A percentile compares a stretch with the other conserved stretches of the same genome.
Evolutionary conservation across 1,284 basidiomycete genomes (phyloP).

Genomic region (Schizopora paradoxa): DNA sequence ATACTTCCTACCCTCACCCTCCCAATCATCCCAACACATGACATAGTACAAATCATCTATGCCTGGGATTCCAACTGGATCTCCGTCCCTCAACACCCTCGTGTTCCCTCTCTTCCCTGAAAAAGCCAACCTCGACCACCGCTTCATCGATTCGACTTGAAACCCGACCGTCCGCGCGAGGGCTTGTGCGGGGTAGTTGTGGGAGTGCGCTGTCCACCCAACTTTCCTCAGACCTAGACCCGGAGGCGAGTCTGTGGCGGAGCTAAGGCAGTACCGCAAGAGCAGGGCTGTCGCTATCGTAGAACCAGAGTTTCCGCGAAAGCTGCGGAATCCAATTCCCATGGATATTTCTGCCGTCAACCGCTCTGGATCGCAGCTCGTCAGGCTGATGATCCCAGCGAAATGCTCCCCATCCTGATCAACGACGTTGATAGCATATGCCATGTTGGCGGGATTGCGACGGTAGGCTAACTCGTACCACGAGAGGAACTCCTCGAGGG

Average conservation of each 20-base stretch:
- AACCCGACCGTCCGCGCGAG: constrained; percentile 60
- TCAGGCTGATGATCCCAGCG: constrained; percentile 38
- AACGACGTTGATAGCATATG: constrained; percentile 27
- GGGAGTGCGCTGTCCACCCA: constrained; percentile 50
- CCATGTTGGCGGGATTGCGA: constrained; percentile 14
- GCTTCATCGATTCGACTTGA: constrained; percentile 44
- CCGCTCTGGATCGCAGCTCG: constrained; percentile 28
- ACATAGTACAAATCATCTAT: constrained; percentile 44
- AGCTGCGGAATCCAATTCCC: constrained; percentile 40
- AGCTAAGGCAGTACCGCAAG: constrained; percentile 49
- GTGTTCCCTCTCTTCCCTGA: constrained; percentile 32
- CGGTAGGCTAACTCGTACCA: constrained; percentile 17
- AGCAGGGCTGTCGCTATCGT: constrained; percentile 58
- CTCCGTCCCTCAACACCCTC: constrained; percentile 35
- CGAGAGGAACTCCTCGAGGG: constrained; percentile 16
- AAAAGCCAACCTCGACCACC: constrained; percentile 49
- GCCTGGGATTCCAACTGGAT: constrained; percentile 35
- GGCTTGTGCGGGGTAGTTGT: constrained; percentile 44
- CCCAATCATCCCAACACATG: constrained; percentile 65
- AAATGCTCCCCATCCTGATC: constrained; percentile 25
- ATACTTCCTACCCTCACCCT: constrained; percentile 21
- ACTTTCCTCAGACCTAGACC: constrained; percentile 60
- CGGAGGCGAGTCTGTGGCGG: constrained; percentile 31
- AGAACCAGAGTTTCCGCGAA: constrained; percentile 60
- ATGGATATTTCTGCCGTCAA: constrained; percentile 38